Evolutionary conservation across 352 stramenopile genomes (phyloP), one percentile per base, ranked within the genome.

Genomic region (Phytopythium helicoides): DNA sequence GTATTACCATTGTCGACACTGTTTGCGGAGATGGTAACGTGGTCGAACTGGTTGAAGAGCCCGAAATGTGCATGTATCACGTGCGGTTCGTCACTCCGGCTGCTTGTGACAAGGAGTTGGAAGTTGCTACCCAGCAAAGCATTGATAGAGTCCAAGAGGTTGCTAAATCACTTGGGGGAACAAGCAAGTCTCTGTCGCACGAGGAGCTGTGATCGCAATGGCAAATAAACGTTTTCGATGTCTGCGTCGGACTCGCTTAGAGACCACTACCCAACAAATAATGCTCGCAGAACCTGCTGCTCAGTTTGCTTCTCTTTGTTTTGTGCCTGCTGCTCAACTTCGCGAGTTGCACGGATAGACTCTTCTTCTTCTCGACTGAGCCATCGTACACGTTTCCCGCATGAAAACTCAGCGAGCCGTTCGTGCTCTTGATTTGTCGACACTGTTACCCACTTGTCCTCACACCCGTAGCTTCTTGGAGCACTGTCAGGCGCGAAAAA

Each of bases 11-110:
- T 14, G 87, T 97, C 2, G 58, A 81, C 16, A 59, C 97, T 6
- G 74, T 66, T 18, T 98, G 93, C 61, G 89, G 87, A 12, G 41
- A 54, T 11, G 61, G 64, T 10, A 94, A 90, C 49, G 83, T 77
- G 39, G 56, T 98, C 1, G 12, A 94, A n/a, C 82, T 73, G 9
- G 79, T 96, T 7, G 83, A 97, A 46, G 93, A 98, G 66, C 76
- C 81, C 25, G 74, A 94, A 48, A 97, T 94, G 60, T 98, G 93
- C 55, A 58, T 83, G 28, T 98, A 98, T 63, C 71, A 81, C 14
- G 72, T 97, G 46, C 57, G 51, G 40, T 95, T 98, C 49, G 83
- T 68, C 48, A 87, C 81, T 0, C 76, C 81, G 0, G 81, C 76
- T 2, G 79, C 75, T 8, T 94, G 81, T 47, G 58, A 63, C 15